Conservation (phyloP, 495 filamentous ascomycete genomes). For the Niebla homalea region DNA sequence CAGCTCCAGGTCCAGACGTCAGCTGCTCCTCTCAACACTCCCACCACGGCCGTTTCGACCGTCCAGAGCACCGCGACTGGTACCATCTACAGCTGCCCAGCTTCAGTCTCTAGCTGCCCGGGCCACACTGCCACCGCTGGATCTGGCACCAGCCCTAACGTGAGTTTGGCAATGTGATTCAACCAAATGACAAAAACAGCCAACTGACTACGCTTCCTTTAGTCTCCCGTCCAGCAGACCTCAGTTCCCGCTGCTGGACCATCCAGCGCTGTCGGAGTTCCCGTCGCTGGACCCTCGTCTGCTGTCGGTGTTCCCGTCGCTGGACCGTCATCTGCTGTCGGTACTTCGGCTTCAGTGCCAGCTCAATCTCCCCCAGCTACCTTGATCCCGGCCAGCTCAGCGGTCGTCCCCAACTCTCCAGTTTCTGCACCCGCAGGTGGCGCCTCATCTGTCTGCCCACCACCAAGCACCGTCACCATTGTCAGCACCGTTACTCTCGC, state of each 20-base stretch:
- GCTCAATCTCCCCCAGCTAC: conserved; percentile 2
- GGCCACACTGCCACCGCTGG: conserved; percentile 12
- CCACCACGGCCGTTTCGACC: conserved; percentile 22
- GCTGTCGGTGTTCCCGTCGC: too few species aligned
- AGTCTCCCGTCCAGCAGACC: conserved; percentile 1
- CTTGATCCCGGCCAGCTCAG: background rate
- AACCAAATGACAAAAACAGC: background rate
- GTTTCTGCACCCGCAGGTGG: conserved; percentile 7
- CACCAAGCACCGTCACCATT: conserved; percentile 9
- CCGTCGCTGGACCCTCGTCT: conserved; percentile 8
- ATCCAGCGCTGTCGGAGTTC: background rate
- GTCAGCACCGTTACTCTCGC: conserved; percentile 11
- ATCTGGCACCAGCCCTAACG: conserved; percentile 5
- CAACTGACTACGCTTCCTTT: conserved; percentile 8
- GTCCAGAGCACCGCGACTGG: conserved; percentile 42
- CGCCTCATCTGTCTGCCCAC: conserved; percentile 11
- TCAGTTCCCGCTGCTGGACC: too few species aligned
- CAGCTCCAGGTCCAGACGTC: conserved; percentile 12
- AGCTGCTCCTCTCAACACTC: conserved; percentile 11
- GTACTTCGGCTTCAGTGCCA: conserved; percentile 9
- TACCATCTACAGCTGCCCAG: conserved; percentile 46
- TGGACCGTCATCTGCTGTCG: conserved; percentile 13
- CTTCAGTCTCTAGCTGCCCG: conserved; percentile 32
- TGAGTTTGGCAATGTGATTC: too few species aligned
- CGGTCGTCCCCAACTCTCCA: background rate